Evolutionary conservation across 441 rosid genomes (phyloP), one percentile per base, ranked within the genome.

Genomic region (Erodium moschatum): DNA sequence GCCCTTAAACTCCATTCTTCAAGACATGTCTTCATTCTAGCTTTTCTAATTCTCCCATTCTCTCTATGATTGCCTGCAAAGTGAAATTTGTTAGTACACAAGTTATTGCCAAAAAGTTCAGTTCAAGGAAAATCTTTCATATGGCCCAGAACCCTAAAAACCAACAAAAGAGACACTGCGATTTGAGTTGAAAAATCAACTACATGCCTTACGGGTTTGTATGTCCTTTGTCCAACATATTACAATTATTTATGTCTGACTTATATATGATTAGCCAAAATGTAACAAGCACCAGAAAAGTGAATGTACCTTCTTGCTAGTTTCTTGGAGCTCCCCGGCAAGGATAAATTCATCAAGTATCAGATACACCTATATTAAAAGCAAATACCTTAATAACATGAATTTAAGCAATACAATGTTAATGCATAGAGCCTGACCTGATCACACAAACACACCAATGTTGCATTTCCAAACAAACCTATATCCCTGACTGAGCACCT

Each of bases 241-340:
- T 52, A n/a, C 18, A 5, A 16, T 15, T 16, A 4, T 52, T 52
- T 0, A 7, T 52, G 19, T 16, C 4, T 4, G 58, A 24, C 29
- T 24, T 24, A 0, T 29, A 52, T 52, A 52, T 52, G 19, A 52
- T 4, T 16, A 15, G 19, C 10, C 60, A 68, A 38, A 63, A 6
- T 6, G 15, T 62, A 29, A 29, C 31, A 29, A 29, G 31, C 31
- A 29, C 31, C 31, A 29, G 31, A 29, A 29, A 29, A 29, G 31
- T 29, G 31, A 38, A 65, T 58, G 91, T 56, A 56, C 98, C 91
- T 84, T 85, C 82, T 93, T 93, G 89, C 98, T 93, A 70, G 98
- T 92, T 88, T 93, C 98, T 84, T 93, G 97, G n/a, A 93, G 96
- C 80, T 93, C 98, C 35, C 98, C 98, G 19, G 96, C 98, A 76